Evolutionary conservation across 768 basidiomycete genomes (phyloP), one percentile per base, ranked within the genome.

Genomic region (Tricholoma bakamatsutake): DNA sequence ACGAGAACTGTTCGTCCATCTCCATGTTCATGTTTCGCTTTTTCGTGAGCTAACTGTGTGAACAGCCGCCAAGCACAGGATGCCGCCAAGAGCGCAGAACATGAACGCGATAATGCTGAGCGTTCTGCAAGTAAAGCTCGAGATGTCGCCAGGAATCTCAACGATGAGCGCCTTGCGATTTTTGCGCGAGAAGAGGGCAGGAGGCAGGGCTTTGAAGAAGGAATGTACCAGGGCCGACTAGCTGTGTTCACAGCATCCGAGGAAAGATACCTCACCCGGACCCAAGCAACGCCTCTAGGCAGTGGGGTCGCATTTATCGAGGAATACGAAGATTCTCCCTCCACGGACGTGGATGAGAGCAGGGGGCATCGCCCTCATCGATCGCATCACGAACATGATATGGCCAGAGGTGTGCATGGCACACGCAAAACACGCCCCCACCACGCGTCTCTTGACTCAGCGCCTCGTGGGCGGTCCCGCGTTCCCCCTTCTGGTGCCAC

Each of bases 171-270:
- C 35, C 61, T 79, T 46, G 45, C 82, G 3, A 63, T 78, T 2
- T 59, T 73, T 0, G 86, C 86, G 2, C 73, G 74, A 40, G 83
- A 85, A 60, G 77, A 84, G 48, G 85, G 85, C 5, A 67, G 82
- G 35, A 64, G 60, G 51, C 59, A 70, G 55, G 76, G 76, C 1
- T 75, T 66, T 56, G 73, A 77, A 48, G 72, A 75, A 57, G 85
- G 85, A 0, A 67, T 80, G 13, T 69, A 72, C 35, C 82, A 83
- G 50, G 85, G 84, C 4, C 61, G 69, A 40, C 54, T 62, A 33
- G 46, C 60, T 4, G 55, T 52, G 17, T 30, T 56, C 12, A 46
- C 31, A n/a, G 43, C 30, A 18, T 42, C 24, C 17, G 50, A 35
- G 12, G 42, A 13, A 12, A 58, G 48, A 48, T 60, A 61, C 42